phyloP scores from a whole-genome alignment of 257 asterid species.

The Anisodus tanguticus region DNA sequence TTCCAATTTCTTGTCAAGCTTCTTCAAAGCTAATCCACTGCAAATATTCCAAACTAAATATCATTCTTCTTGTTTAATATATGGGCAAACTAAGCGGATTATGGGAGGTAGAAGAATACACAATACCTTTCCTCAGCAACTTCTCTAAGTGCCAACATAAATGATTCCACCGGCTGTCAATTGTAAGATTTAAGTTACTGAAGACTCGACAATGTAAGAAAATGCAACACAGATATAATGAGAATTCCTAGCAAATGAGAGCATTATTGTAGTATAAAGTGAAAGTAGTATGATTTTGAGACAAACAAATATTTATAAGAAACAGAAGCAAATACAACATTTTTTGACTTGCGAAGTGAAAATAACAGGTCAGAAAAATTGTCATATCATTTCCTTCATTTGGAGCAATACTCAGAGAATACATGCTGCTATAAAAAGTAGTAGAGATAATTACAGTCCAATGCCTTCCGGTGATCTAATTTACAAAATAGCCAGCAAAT shows the following conservation, averaged over 20 bases:
- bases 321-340: neutral
- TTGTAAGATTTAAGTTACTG: constrained; percentile 10
- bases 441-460: no score
- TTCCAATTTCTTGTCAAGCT: constrained; percentile 94
- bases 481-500: no score
- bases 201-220: constrained; percentile 17
- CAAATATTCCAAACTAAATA: constrained; percentile 30
- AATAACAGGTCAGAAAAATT: neutral
- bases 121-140: constrained; percentile 80
- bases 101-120: neutral
- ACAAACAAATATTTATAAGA: neutral
- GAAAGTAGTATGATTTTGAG: neutral
- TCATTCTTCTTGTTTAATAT: constrained; percentile 18
- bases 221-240: neutral
- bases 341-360: constrained; percentile 12
- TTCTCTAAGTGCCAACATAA: constrained; percentile 71
- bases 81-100: neutral
- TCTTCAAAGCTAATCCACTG: constrained; percentile 87
- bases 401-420: neutral
- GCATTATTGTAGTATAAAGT: neutral
- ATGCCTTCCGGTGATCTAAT: no score
- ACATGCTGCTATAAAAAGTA: neutral
- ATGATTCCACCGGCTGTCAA: constrained; percentile 75
- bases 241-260: no score
- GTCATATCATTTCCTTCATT: neutral